phyloP scores from a whole-genome alignment of 2,329 filamentous ascomycete species.

The Metarhizium robertsii region DNA sequence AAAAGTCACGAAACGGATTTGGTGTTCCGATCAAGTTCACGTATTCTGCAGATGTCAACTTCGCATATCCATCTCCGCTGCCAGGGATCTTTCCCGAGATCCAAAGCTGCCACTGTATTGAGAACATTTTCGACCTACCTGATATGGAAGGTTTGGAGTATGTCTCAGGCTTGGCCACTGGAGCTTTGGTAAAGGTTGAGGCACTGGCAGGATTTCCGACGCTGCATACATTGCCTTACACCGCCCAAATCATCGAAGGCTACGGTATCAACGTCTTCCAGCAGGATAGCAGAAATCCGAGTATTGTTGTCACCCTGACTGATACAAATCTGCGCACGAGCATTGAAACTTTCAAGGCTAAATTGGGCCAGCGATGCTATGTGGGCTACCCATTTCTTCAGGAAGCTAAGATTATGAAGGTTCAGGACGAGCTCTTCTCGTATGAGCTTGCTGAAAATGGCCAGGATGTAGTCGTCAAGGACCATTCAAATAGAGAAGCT shows the following conservation, averaged over 20 bases:
- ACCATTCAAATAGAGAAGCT: slow-evolving; percentile 69
- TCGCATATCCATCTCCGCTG: slow-evolving; percentile 78
- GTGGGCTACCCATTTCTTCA: slow-evolving; percentile 94
- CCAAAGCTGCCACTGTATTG: slow-evolving; percentile 76
- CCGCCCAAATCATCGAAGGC: slow-evolving; percentile 57
- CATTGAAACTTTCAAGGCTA: slow-evolving; percentile 62
- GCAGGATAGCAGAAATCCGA: slow-evolving; percentile 91
- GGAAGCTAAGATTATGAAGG: slow-evolving; percentile 80
- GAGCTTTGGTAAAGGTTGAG: slow-evolving; percentile 69
- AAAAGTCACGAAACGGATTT: slow-evolving; percentile 79
- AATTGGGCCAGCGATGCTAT: slow-evolving; percentile 77
- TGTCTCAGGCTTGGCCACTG: slow-evolving; percentile 73
- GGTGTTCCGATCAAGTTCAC: slow-evolving; percentile 90
- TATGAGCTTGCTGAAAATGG: slow-evolving; percentile 64
- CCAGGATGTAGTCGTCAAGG: slow-evolving; percentile 53
- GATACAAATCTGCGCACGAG: slow-evolving; percentile 64
- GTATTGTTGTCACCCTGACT: slow-evolving; percentile 80
- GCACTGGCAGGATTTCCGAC: slow-evolving; percentile 94
- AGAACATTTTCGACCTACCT: slow-evolving; percentile 94
- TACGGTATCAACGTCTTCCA: slow-evolving; percentile 95
- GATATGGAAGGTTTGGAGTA: slow-evolving; percentile 84
- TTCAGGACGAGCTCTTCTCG: slow-evolving; percentile 89
- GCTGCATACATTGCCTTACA: slow-evolving; percentile 75
- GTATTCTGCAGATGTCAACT: slow-evolving; percentile 68
- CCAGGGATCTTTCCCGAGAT: slow-evolving; percentile 87